Evolutionary conservation across 352 stramenopile genomes (phyloP), one percentile per base, ranked within the genome.

Genomic region (Phytopythium montanum): DNA sequence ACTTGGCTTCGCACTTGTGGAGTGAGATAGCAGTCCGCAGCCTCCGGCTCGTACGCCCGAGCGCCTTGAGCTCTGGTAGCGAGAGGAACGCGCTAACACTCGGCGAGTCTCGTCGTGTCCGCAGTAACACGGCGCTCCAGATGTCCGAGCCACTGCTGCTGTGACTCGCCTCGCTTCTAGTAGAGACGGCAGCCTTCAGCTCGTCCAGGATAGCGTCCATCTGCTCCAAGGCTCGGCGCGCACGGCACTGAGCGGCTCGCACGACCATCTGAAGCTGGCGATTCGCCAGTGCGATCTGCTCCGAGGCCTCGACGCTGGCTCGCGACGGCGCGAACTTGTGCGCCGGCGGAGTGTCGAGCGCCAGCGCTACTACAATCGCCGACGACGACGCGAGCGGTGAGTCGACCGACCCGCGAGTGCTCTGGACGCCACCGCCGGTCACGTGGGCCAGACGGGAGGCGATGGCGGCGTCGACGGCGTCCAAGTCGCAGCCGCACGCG

Each of bases 191-290:
- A 12, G 82, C 70, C 18, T 73, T 70, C 10, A 90, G 57, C 33
- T 83, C 68, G 16, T 65, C 54, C 25, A 90, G 68, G 19, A 75
- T 79, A 19, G 71, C 61, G 44, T 90, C 76, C 68, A 92, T 84
- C 21, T 76, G 79, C 51, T 87, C 75, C 19, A 82, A 54, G 16
- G 73, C 73, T 13, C 75, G 73, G 21, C 85, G 78, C 5, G 79
- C 60, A 2, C 83, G 78, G 36, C 67, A 78, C 60, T 92, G 79
- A 3, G 80, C 74, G 50, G 79, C 72, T 36, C 88, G 88, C 34
- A 90, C 72, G 8, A 69, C 81, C 80, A 92, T 89, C 14, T 76
- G 66, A 14, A 92, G 72, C 58, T 90, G 80, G 8, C 83, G 72
- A 39, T 92, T 66, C 19, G 83, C 83, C 13, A 88, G 59, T 5